Conservation (phyloP, 768 basidiomycete species). For the Tulasnella sp. region DNA sequence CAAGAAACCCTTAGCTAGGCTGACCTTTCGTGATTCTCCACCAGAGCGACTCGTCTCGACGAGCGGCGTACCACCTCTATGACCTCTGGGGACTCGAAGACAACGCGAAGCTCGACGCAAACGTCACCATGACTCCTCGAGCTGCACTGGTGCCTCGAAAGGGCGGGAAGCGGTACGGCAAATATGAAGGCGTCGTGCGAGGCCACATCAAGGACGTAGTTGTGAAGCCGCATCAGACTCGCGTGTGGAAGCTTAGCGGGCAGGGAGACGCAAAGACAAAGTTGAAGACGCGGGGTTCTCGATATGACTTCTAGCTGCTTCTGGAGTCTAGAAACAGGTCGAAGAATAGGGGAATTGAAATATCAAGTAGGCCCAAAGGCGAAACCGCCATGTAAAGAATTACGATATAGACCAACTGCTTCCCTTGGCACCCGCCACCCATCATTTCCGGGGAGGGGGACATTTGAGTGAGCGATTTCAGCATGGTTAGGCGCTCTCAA, state of each 20-base stretch:
- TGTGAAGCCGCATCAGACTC: slow-evolving; percentile 9
- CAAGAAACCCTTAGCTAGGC: background rate
- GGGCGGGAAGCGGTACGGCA: background rate
- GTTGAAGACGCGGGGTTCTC: background rate
- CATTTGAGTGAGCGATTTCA: too few relatives aligned
- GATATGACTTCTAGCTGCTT: background rate
- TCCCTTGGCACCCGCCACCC: too few relatives aligned
- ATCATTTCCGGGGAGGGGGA: too few relatives aligned
- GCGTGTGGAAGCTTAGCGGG: background rate
- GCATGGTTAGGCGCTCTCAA: too few relatives aligned
- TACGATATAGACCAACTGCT: too few relatives aligned
- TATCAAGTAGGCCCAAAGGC: too few relatives aligned
- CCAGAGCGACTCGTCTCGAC: slow-evolving; percentile 4
- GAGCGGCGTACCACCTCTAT: slow-evolving; percentile 17
- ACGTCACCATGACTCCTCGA: background rate
- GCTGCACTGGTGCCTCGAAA: background rate
- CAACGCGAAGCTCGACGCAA: background rate
- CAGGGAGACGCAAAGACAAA: background rate
- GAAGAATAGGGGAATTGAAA: too few relatives aligned
- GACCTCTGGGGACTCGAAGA: slow-evolving; percentile 31
- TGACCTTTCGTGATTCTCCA: background rate
- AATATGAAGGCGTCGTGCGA: slow-evolving; percentile 4
- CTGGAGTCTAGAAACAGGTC: too few relatives aligned
- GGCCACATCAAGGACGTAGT: slow-evolving; percentile 2
- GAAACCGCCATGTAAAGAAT: too few relatives aligned